Evolutionary conservation across 306 rosid species (phyloP).

Genomic region (Cucumis cinereus): DNA sequence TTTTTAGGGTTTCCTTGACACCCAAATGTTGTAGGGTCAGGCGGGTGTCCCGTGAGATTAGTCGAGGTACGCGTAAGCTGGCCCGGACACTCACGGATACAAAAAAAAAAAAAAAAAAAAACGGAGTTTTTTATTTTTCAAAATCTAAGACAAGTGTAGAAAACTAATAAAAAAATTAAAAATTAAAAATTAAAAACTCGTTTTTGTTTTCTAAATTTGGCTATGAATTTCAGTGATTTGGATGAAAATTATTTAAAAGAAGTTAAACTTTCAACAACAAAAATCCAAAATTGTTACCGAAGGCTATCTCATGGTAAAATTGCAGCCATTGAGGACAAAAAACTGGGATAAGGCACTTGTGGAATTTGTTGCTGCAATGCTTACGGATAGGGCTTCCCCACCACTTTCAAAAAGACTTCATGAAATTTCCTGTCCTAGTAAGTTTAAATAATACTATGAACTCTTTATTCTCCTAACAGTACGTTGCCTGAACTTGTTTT

Average conservation of each 20-base stretch:
- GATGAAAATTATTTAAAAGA: neutral
- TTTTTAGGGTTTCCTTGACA: too few species aligned
- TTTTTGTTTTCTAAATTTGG: neutral
- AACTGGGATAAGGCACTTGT: constrained; percentile 84
- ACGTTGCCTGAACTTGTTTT: constrained; percentile 4
- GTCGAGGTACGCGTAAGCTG: too few species aligned
- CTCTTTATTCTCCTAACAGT: constrained; percentile 9
- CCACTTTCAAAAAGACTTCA: constrained; percentile 49
- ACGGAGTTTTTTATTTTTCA: neutral
- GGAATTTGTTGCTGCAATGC: constrained; percentile 75
- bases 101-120: too few species aligned
- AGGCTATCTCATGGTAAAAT: constrained; percentile 16
- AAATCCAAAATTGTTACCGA: neutral
- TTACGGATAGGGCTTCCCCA: constrained; percentile 51
- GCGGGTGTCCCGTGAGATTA: too few species aligned
- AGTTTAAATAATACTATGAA: constrained; percentile 8
- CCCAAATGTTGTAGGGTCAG: too few species aligned
- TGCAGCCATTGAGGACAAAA: constrained; percentile 83
- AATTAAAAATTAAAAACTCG: neutral
- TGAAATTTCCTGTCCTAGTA: constrained; percentile 86
- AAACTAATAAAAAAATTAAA: neutral
- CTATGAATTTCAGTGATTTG: neutral
- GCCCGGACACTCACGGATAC: too few species aligned
- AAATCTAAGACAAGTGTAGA: neutral
- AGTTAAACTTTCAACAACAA: too few species aligned